phyloP scores from a whole-genome alignment of 306 rosid species.

The Fragaria vesca region DNA sequence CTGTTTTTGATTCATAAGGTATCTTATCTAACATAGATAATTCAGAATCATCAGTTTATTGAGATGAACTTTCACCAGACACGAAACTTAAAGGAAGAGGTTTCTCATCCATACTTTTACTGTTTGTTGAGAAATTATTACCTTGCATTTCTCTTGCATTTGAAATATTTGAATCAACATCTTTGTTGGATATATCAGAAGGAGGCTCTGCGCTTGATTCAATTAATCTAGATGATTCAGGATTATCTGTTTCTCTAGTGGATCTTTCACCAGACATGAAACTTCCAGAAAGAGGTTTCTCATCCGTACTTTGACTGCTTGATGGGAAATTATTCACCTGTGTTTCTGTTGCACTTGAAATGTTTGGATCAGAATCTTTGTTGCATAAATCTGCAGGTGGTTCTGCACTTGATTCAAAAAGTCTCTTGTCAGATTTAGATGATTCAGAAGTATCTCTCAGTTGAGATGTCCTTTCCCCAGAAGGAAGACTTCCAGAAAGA shows the following conservation, averaged over 20 bases:
- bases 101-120: slow-evolving; percentile 42
- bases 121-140: slow-evolving; percentile 33
- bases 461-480: slow-evolving; percentile 44
- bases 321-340: slow-evolving; percentile 39
- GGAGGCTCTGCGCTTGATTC: slow-evolving; percentile 40
- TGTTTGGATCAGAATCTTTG: slow-evolving; percentile 20
- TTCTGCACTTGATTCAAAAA: slow-evolving; percentile 34
- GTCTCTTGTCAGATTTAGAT: slow-evolving; percentile 33
- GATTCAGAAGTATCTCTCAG: slow-evolving; percentile 40
- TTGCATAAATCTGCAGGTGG: slow-evolving; percentile 37
- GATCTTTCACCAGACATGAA: slow-evolving; percentile 43
- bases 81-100: slow-evolving; percentile 32
- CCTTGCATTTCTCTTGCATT: slow-evolving; percentile 42
- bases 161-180: slow-evolving; percentile 20
- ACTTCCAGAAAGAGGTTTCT: slow-evolving; percentile 34
- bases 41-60: slow-evolving; percentile 41
- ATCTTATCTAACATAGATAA: slow-evolving; percentile 36
- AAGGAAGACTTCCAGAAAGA: slow-evolving; percentile 31
- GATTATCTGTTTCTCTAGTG: slow-evolving; percentile 36
- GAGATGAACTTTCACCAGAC: slow-evolving; percentile 41
- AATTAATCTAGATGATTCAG: slow-evolving; percentile 31
- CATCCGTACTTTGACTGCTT: slow-evolving; percentile 39
- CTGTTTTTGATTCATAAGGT: slow-evolving; percentile 30
- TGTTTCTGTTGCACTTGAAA: slow-evolving; percentile 34
- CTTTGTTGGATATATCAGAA: slow-evolving; percentile 36